A percentile compares a stretch with the other conserved stretches of the same genome.
phyloP scores from a whole-genome alignment of 192 early-diverging fungal genomes.

The Rhizophlyctis rosea region DNA sequence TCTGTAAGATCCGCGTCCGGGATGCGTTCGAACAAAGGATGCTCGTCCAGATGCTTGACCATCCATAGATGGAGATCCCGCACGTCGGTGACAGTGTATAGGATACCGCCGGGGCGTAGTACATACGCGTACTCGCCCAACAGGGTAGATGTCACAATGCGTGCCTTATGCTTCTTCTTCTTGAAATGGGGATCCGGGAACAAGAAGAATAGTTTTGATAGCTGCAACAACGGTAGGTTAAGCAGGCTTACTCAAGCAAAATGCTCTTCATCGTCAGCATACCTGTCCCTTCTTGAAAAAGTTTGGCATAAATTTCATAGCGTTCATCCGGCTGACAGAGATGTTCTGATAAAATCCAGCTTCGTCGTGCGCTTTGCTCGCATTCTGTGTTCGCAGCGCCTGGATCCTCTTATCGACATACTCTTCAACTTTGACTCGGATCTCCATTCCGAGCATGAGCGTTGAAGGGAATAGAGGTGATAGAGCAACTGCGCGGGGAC shows the following conservation, averaged over 20 bases:
- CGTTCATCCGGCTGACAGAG: conserved; percentile 96
- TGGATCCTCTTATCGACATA: conserved; percentile 89
- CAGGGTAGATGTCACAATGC: conserved; percentile 88
- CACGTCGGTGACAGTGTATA: conserved; percentile 94
- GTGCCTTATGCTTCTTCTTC: conserved; percentile 95
- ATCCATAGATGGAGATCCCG: conserved; percentile 93
- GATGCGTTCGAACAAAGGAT: conserved; percentile 87
- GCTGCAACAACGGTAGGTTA: conserved; percentile 36
- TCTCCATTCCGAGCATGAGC: conserved; percentile 99
- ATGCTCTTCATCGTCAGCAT: conserved; percentile 4
- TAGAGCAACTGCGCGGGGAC: conserved; percentile 52
- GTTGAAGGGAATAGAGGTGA: conserved; percentile 88
- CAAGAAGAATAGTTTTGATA: conserved; percentile 95
- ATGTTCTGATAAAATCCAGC: conserved; percentile 90
- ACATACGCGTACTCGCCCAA: conserved; percentile 97
- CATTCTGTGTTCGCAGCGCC: conserved; percentile 57
- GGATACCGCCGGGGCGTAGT: conserved; percentile 78
- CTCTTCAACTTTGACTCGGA: conserved; percentile 89
- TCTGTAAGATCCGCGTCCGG: conserved; percentile 50
- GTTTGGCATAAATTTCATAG: conserved; percentile 97
- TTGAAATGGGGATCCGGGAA: conserved; percentile 99
- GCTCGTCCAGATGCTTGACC: conserved; percentile 88
- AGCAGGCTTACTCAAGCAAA: background rate
- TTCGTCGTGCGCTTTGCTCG: conserved; percentile 43
- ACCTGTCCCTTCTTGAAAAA: conserved; percentile 95